Base-by-base conservation (phyloP, 2,329 filamentous ascomycete species). In the Pestalotiopsis sp. region DNA sequence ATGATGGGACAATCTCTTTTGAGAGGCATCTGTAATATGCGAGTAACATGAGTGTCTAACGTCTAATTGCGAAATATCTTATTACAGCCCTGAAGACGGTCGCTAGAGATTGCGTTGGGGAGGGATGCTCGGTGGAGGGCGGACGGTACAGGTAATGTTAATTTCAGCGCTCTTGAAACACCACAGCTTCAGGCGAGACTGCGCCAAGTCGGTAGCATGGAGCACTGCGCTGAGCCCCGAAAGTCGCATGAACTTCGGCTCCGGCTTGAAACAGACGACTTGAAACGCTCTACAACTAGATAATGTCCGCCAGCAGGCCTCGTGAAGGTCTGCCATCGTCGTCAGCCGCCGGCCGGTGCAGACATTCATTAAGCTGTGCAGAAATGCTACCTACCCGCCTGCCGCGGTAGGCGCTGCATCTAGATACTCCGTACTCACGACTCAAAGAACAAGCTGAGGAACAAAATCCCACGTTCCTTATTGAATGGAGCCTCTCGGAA, bases 181-280 rank as follows among this genome's bases (percentile, higher is more conserved):
- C 61, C 45, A 38, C 39, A 49, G 45, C n/a, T 49, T 64, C 61
- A 38, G 39, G 39, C 61, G 61, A 64, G 39, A 64, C 61, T 17
- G 61, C 61, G 41, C 38, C 61, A 64, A 64, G 61, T 64, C 25
- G 20, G 45, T 52, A 52, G 45, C 45, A n/a, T 45, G 17, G 17
- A n/a, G 17, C 3, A 52, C 17, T 25, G 41, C 38, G 61, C 36
- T 64, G 38, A 64, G 61, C 61, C 61, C 61, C 41, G 20, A 59
- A 61, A 23, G 38, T 49, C 61, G 61, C 61, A 64, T 64, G 38
- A 49, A 64, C 45, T 23, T 45, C 23, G 27, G 61, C 9, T 49
- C 39, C 20, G 39, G 61, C 61, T 64, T 64, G 61, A 64, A 64
- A 64, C 61, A 49, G 39, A 38, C n/a, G 25, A 64, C 27, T 49